Evolutionary conservation across 2,329 filamentous ascomycete genomes (phyloP).

Genomic region (Verruconis gallopava): DNA sequence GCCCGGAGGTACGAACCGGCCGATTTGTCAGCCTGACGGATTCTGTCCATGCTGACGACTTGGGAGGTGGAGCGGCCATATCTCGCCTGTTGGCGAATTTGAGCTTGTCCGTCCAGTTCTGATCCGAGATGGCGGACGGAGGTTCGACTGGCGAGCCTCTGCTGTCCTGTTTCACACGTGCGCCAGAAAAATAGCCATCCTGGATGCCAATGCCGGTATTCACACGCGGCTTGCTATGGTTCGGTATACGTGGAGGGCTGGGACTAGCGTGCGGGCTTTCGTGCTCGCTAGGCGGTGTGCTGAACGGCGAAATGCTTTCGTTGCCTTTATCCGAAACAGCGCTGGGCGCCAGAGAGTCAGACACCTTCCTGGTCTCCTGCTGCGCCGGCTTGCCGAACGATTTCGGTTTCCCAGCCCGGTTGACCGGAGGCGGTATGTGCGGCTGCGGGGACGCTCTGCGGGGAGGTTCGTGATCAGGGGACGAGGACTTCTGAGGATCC

Average conservation of each 20-base stretch:
- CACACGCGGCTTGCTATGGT: constrained; percentile 3
- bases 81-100: constrained; percentile 13
- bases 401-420: constrained; percentile 67
- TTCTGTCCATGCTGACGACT: not conserved
- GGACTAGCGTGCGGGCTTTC: constrained; percentile 22
- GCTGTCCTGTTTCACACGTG: not conserved
- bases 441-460: constrained; percentile 20
- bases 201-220: not conserved
- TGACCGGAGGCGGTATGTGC: constrained; percentile 56
- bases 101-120: constrained; percentile 20
- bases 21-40: not conserved
- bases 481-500: constrained; percentile 8
- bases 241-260: constrained; percentile 6
- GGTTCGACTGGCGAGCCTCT: not conserved
- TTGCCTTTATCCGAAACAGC: constrained; percentile 29
- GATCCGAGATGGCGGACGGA: constrained; percentile 15
- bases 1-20: not conserved
- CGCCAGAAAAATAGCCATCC: constrained; percentile 14
- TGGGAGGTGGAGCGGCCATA: not conserved
- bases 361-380: not conserved
- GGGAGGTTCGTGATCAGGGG: not conserved
- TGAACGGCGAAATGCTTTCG: constrained; percentile 62
- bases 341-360: constrained; percentile 22
- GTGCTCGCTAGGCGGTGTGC: constrained; percentile 66
- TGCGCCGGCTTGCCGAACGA: constrained; percentile 22